Percentiles rank a stretch among this genome's conserved stretches.
phyloP scores from a whole-genome alignment of 768 basidiomycete species.

The Auriculariales sp. region DNA sequence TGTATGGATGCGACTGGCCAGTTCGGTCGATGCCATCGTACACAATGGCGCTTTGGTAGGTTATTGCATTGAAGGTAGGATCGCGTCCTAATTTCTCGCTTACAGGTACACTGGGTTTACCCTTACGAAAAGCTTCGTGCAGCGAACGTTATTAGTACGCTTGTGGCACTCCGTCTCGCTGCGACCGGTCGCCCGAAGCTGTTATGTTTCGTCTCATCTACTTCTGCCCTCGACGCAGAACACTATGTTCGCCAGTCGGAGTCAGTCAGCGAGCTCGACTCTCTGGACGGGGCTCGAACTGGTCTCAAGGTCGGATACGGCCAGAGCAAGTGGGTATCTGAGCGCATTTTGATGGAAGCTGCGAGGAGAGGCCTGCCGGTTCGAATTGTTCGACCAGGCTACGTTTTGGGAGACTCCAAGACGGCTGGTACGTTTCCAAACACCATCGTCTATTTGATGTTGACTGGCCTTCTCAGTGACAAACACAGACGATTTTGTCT shows the following conservation, averaged over 20 bases:
- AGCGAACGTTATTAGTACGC: constrained; percentile 84
- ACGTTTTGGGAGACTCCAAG: constrained; percentile 84
- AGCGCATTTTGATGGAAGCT: constrained; percentile 86
- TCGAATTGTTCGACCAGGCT: constrained; percentile 84
- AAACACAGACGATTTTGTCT: constrained; percentile 98
- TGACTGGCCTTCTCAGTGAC: constrained; percentile 44
- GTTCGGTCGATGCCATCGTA: constrained; percentile 67
- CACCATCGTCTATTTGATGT: constrained; percentile 3
- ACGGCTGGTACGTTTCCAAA: constrained; percentile 52
- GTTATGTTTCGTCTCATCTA: constrained; percentile 87
- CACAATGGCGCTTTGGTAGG: constrained; percentile 95
- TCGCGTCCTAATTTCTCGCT: not conserved
- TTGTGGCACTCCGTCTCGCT: constrained; percentile 72
- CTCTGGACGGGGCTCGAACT: constrained; percentile 68
- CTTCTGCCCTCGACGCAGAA: constrained; percentile 85
- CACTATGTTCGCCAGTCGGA: constrained; percentile 84
- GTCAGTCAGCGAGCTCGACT: constrained; percentile 70
- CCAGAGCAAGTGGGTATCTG: constrained; percentile 97
- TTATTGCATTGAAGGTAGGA: constrained; percentile 5
- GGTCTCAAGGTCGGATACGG: constrained; percentile 86
- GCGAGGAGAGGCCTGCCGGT: constrained; percentile 73
- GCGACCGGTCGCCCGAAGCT: constrained; percentile 58
- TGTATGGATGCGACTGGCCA: constrained; percentile 51
- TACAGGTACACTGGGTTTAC: constrained; percentile 95
- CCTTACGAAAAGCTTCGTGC: constrained; percentile 87